phyloP scores from a whole-genome alignment of 768 basidiomycete species.

The Pleurotus pulmonarius region DNA sequence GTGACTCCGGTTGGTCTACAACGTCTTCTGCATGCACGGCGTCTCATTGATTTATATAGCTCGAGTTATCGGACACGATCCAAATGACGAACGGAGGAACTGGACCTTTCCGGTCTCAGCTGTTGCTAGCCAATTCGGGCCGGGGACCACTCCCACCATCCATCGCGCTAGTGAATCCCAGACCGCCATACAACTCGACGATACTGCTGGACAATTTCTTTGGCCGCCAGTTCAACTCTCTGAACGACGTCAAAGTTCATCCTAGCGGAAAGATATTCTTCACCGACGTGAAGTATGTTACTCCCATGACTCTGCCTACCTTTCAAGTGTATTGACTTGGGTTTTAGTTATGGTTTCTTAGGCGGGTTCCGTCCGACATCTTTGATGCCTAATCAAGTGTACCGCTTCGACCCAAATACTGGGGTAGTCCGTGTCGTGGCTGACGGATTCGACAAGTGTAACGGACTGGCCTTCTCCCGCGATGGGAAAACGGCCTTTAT shows the following conservation, averaged over 20 bases:
- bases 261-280: conserved; percentile 71
- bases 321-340: not conserved
- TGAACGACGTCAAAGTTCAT: conserved; percentile 76
- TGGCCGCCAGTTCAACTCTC: conserved; percentile 76
- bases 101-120: conserved; percentile 53
- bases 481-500: conserved; percentile 66
- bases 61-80: conserved; percentile 53
- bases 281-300: conserved; percentile 62
- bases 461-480: conserved; percentile 68
- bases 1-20: conserved; percentile 34
- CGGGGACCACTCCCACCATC: conserved; percentile 61
- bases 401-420: conserved; percentile 66
- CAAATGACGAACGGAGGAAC: conserved; percentile 76
- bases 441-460: conserved; percentile 68
- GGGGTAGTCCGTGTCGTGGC: conserved; percentile 68
- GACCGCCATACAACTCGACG: conserved; percentile 59
- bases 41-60: conserved; percentile 28
- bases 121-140: conserved; percentile 63
- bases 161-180: conserved; percentile 61
- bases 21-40: not conserved
- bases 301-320: not conserved
- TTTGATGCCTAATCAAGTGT: conserved; percentile 70
- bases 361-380: conserved; percentile 65
- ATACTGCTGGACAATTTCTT: conserved; percentile 75
- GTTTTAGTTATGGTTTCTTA: conserved; percentile 56